Conservation (phyloP, 2,329 filamentous ascomycete genomes). For the Diaporthe ilicicola region DNA sequence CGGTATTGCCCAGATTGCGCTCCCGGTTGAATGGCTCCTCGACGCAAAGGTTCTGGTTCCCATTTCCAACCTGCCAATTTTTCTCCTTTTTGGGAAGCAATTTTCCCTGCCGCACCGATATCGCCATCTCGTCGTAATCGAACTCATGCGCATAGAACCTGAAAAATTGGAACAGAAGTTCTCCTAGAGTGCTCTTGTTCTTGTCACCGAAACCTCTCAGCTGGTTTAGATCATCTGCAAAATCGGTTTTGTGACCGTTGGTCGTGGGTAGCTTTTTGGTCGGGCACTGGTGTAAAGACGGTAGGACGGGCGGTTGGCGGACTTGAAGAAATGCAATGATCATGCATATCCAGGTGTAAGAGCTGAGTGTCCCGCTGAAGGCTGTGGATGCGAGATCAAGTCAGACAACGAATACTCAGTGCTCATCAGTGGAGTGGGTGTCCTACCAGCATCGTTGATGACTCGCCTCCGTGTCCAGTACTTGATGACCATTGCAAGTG, state of each 20-base stretch:
- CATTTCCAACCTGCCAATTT: constrained; percentile 80
- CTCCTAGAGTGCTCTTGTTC: constrained; percentile 84
- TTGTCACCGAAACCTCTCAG: constrained; percentile 77
- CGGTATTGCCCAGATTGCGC: constrained; percentile 94
- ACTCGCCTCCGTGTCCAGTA: constrained; percentile 94
- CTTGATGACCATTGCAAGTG: constrained; percentile 95
- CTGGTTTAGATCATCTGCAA: constrained; percentile 85
- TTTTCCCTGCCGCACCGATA: constrained; percentile 86
- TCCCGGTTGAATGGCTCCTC: constrained; percentile 95
- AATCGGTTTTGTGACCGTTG: constrained; percentile 76
- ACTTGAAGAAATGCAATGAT: constrained; percentile 96
- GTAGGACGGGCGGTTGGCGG: constrained; percentile 82
- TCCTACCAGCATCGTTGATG: constrained; percentile 93
- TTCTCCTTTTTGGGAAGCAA: constrained; percentile 85
- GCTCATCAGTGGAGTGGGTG: not conserved
- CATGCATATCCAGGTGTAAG: constrained; percentile 99
- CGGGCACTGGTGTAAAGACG: constrained; percentile 80
- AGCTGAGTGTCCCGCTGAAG: constrained; percentile 92
- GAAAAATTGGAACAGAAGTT: constrained; percentile 95
- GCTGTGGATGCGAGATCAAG: constrained; percentile 57
- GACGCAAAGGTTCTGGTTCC: constrained; percentile 88
- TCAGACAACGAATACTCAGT: constrained; percentile 5
- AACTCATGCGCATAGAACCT: constrained; percentile 94
- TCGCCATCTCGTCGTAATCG: constrained; percentile 83
- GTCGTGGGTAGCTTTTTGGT: constrained; percentile 67